Evolutionary conservation across 2,329 filamentous ascomycete genomes (phyloP), one percentile per base, ranked within the genome.

Genomic region (Penicillium sp.): DNA sequence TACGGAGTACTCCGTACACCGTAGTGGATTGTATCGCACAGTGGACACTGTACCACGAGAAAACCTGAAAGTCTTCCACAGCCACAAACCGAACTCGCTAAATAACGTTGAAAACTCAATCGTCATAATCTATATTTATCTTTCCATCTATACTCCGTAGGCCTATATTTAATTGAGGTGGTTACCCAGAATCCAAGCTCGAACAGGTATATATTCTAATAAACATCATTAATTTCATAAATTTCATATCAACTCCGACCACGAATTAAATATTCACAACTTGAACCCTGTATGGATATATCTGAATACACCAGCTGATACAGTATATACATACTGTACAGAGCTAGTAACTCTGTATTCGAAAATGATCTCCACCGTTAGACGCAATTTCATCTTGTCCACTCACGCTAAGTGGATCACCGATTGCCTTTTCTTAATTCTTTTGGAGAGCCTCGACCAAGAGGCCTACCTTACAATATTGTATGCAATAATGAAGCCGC

Each of bases 381-480:
- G 50, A 57, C 55, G 53, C 49, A 58, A 60, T 57, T 57, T 62
- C 40, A 40, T 56, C 49, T 55, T 56, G 43, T 57, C 61, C 61
- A 65, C 57, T 64, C 56, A 37, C 37, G 38, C 51, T 38, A 59
- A 56, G 64, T 67, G 64, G 64, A 64, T 60, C 62, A 43, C 27
- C 53, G 46, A 56, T 62, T 64, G 57, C 64, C 58, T 59, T 62
- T 50, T 59, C 47, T 51, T 51, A 8, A 27, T 52, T 52, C 42
- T 61, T 48, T 53, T 49, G 40, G 57, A 56, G 58, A 63, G 63
- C 57, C 63, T 65, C 62, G 58, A 57, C 58, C 42, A 12, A 53
- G 31, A 49, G 54, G 50, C 57, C n/a, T 31, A 31, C 37, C 33
- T 23, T 48, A 54, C 58, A 42, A 51, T 48, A 58, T 43, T 42